Evolutionary conservation across 2,329 filamentous ascomycete genomes (phyloP).

Genomic region (Cladosporium colombiae): DNA sequence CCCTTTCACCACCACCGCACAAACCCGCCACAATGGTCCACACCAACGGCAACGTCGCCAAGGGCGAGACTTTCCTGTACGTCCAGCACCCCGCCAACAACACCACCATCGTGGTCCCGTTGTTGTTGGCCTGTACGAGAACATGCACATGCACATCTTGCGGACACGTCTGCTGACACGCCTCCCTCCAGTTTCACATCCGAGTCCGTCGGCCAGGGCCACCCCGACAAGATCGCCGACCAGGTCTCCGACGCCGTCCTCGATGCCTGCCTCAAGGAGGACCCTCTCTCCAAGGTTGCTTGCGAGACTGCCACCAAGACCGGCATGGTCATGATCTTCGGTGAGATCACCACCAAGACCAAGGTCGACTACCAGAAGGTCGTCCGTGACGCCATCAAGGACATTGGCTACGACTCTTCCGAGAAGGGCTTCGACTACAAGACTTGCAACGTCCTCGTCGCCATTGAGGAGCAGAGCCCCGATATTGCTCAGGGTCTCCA

Average conservation of each 20-base stretch:
- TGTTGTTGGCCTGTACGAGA: background rate
- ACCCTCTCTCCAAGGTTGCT: conserved; percentile 96
- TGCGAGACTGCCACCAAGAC: conserved; percentile 99
- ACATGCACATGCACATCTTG: background rate
- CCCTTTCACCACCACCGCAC: conserved; percentile 6
- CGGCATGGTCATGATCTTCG: conserved; percentile 98
- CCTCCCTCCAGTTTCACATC: conserved; percentile 21
- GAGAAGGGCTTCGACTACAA: conserved; percentile 99
- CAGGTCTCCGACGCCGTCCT: conserved; percentile 98
- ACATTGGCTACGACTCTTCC: conserved; percentile 97
- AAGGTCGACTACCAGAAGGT: conserved; percentile 97
- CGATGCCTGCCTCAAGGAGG: conserved; percentile 92
- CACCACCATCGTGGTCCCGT: background rate
- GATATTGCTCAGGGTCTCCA: conserved; percentile 99
- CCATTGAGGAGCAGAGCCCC: conserved; percentile 98
- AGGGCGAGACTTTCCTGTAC: conserved; percentile 31
- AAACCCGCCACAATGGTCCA: conserved; percentile 24
- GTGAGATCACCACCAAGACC: conserved; percentile 98
- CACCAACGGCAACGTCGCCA: conserved; percentile 26
- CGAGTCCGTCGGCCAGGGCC: conserved; percentile 44
- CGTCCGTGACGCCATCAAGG: conserved; percentile 92
- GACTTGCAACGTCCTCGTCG: conserved; percentile 97
- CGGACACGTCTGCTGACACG: conserved; percentile 15
- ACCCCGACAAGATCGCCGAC: conserved; percentile 56
- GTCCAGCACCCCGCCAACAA: background rate